Evolutionary conservation across 208 protist species (phyloP), one percentile per base, ranked within the genome.

Genomic region (Leptomonas pyrrhocoris): DNA sequence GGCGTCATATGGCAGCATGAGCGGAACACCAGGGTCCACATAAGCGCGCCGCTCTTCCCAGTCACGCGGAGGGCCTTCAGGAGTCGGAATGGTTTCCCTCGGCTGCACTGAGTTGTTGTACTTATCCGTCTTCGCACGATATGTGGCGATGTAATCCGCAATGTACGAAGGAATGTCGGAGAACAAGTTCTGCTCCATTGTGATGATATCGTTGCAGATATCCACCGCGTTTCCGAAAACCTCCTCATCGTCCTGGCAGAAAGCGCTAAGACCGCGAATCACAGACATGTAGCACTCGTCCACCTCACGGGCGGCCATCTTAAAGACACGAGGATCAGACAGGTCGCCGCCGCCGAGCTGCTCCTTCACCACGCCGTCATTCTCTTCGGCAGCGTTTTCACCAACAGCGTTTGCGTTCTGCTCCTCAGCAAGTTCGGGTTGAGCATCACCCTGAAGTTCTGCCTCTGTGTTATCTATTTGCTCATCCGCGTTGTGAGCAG

Each of bases 111-210:
- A 45, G 21, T 42, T 70, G 49, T 76, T 68, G 46, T 61, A 66
- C 38, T 55, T 63, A 15, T 59, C 57, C 0, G 62, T 64, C 12
- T 58, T 66, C 18, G 62, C 48, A 16, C 61, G 53, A 4, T 66
- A 53, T 15, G 36, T 23, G 34, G 63, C 49, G 0, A 65, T 50
- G 56, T 64, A 59, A 18, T 70, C n/a, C 15, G 58, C 23, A 8
- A 93, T 48, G 43, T 87, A 89, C 9, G 81, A 68, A 25, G 87
- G 87, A 34, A 83, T 72, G n/a, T 78, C 74, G 25, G 85, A 89
- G 64, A 95, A 95, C 34, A 95, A 58, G 59, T 53, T 70, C 28
- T 90, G 77, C 63, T 95, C 90, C 77, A 93, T 75, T 0, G 70
- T 60, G 21, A 85, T 75, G 34, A 93, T 67, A 55, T 86, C 80